Base-by-base conservation (phyloP, 164 flowering plant genomes). In the Sextonia rubra region DNA sequence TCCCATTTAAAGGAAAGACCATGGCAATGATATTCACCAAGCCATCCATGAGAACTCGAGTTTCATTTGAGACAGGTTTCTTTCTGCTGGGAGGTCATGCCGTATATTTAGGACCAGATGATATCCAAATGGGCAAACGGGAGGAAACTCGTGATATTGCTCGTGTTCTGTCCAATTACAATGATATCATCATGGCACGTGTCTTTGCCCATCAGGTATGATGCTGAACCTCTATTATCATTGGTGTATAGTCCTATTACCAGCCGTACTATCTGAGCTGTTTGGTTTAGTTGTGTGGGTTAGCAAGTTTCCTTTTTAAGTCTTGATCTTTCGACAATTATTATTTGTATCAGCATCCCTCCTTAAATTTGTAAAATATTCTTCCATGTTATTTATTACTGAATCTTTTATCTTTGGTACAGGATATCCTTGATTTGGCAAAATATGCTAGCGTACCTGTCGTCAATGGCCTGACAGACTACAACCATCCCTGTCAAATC, bases 121-220 rank as follows among this genome's bases (percentile, higher is more conserved):
- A 93, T 72, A 91, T 95, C 73, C 94, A 93, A 78, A 95, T 95
- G 97, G 99, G 98, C 55, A 95, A 93, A 81, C 82, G 98, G 66
- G 99, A 95, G 86, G 99, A 95, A 82, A 91, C 98, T 76, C 92
- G 99, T 78, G 99, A 95, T 82, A 88, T 93, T 76, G 98, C 99
- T 64, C 96, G 99, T 73, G 99, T 95, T 71, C 85, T 95, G 62
- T 95, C 87, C 78, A 83, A 97, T 78, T 95, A 95, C 75, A 95
- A 93, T 82, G 99, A 95, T 79, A 89, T 95, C 47, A 89, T 95
- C 48, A 95, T 95, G 98, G 99, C 99, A 15, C 97, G 98, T 60
- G 84, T 95, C 15, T 95, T 95, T 87, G 94, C 92, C 80, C 97
- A 95, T 89, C 95, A 95, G 99, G 99, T 93, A 86, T 77, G 91